Base-by-base conservation (phyloP, 169 alveolate species). In the Plasmodium adleri region DNA sequence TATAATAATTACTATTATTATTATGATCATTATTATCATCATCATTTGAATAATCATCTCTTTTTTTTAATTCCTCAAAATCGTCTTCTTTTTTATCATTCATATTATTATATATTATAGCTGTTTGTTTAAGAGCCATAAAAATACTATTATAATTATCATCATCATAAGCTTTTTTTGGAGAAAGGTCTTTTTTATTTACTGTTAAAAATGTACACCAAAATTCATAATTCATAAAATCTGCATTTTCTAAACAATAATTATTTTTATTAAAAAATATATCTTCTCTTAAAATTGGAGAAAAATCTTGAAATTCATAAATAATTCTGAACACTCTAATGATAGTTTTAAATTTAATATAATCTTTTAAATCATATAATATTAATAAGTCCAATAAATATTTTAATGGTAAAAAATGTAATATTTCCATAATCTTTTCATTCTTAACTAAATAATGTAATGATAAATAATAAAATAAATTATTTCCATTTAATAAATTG, bases 201-300 rank as follows among this genome's bases (percentile, higher is more conserved):
- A 78, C 22, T 4, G 74, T 59, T 22, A 78, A 45, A 78, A 78
- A 78, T 45, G 64, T 66, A 67, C 89, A 78, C 12, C 50, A 50
- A 78, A 78, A 78, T 50, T 78, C 74, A 50, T 64, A 78, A 28
- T 78, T 78, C 76, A 67, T 78, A 78, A 78, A 78, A 78, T 78
- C 78, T 1, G 89, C 76, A 54, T 78, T 47, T 24, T 64, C 76
- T 24, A 78, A 58, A 17, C 32, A 66, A 45, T 64, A 63, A 78
- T 78, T 64, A 39, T 78, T 63, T 78, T 59, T 54, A 66, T 78
- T 78, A 52, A 78, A 66, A 66, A 78, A 78, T 6, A 64, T 67
- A 10, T 49, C 50, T 28, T 78, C 56, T 24, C 4, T 39, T 22
- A 78, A 28, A 8, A 71, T 78, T 17, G 89, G 78, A 1, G 80